Evolutionary conservation across 2,329 filamentous ascomycete species (phyloP), one percentile per base, ranked within the genome.

Genomic region (Immersiporthe knoxdaviesiana): DNA sequence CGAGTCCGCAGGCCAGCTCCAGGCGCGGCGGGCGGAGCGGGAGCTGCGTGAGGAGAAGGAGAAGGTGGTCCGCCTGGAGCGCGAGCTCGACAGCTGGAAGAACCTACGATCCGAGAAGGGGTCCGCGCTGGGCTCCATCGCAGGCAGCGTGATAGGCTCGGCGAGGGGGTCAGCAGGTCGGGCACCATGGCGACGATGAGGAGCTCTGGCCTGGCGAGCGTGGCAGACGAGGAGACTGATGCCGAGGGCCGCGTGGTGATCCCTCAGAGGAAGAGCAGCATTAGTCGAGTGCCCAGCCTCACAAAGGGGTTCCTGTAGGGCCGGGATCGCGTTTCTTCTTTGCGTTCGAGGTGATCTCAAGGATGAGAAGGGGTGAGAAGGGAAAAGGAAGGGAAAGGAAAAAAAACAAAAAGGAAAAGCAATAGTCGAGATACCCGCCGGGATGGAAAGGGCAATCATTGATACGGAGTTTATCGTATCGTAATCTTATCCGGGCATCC

Each of bases 41-140:
- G 95, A 98, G 76, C 85, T 97, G 21, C 88, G 93, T 8, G 93
- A 97, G 79, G 95, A 97, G 80, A 89, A 87, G 72, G 96, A 98
- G 80, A 95, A 92, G 80, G 86, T 84, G 0, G 81, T 94, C 37
- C 86, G 91, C 41, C 83, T 98, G n/a, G 94, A 97, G 81, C 88
- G 94, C 62, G 95, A 98, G 80, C 80, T 97, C 11, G 94, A 97
- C 74, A 90, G 89, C 2, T 92, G 91, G 88, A 97, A 95, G 78
- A 92, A 91, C 73, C 81, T 94, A 37, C 84, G 91, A 44, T 83
- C 88, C 72, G 92, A 94, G 75, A 89, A 86, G 78, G 81, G 80
- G 12, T 78, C 79, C 4, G 75, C 37, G 24, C n/a, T 66, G 50
- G 69, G 69, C 24, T 69, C 74, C 21, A 78, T 74, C n/a, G 72